A percentile compares a stretch with the other conserved stretches of the same genome.
These are phyloP conservation scores for Linderina pennispora DNA, from an alignment of 192 early-diverging fungal genomes.

Conservation along the genomic window DNA sequence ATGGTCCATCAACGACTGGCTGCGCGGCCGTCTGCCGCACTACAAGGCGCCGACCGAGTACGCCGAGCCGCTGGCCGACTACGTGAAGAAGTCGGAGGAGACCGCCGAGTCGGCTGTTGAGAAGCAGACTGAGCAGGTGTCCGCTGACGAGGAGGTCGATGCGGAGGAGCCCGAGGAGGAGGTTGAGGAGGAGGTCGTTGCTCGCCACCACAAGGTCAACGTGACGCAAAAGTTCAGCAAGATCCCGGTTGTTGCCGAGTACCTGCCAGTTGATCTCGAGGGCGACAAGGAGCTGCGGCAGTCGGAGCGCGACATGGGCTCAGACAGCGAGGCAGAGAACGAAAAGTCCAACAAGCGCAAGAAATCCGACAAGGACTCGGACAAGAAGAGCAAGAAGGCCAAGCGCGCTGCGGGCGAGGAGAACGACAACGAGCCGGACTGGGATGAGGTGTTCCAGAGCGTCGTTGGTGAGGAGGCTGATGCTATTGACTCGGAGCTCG, in stretches of 20 bases:
- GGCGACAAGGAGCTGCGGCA: conserved; percentile 53
- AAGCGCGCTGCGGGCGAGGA: conserved; percentile 29
- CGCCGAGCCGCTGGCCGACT: conserved; percentile 16
- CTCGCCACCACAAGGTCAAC: conserved; percentile 33
- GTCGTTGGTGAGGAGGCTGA: conserved; percentile 60
- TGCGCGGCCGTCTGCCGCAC: conserved; percentile 95
- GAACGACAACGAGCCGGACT: conserved; percentile 55
- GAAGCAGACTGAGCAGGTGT: conserved; percentile 3
- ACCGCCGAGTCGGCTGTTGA: not conserved
- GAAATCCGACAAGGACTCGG: conserved; percentile 16
- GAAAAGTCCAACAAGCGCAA: conserved; percentile 30
- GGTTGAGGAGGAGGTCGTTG: conserved; percentile 1
- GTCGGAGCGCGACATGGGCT: conserved; percentile 56
- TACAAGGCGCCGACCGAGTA: conserved; percentile 75
- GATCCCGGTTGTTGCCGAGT: conserved; percentile 82
- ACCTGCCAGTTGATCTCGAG: conserved; percentile 76
- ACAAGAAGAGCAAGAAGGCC: conserved; percentile 37
- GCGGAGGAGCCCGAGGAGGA: conserved; percentile 20
- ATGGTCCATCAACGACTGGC: conserved; percentile 98
- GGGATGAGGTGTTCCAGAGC: conserved; percentile 85
- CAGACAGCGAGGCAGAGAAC: conserved; percentile 44
- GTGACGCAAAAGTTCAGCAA: conserved; percentile 90
- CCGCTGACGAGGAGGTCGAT: conserved; percentile 13
- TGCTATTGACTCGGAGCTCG: conserved; percentile 40
- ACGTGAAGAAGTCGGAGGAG: not conserved